Evolutionary conservation across 805 yeast species (phyloP), one percentile per base, ranked within the genome.

Genomic region (Kodamaea hsintzibuensis): DNA sequence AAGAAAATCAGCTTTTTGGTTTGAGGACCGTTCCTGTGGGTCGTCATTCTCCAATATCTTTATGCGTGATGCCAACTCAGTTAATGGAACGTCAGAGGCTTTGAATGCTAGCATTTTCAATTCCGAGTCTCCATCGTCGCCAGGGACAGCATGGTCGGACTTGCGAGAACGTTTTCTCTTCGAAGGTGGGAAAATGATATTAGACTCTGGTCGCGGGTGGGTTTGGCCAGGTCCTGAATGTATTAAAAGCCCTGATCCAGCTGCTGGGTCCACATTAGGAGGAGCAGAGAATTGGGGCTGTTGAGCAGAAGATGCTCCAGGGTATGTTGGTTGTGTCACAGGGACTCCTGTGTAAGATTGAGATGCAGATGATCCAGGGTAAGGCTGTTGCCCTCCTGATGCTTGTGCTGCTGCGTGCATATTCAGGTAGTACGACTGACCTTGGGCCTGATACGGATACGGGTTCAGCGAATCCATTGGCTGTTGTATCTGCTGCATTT

Each of bases 21-120:
- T 30, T 30, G 49, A 17, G 49, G 47, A 44, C 35, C 35, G 44
- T 19, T 46, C 46, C 19, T 22, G 13, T 7, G 39, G 22, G 42
- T 61, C 65, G 42, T 58, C 59, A 52, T 33, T 59, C 55, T 81
- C 85, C 13, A 78, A 64, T n/a, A 68, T 68, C 56, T 73, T 73
- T n/a, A 81, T 75, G 30, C 73, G 68, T 1, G 68, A 56, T 0
- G 83, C 83, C 52, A 80, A 70, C 27, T 77, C 78, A 3, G 71
- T 60, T 7, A 81, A 65, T 0, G 84, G 77, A 3, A 66, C 59
- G 9, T 65, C 62, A 8, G 70, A 50, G 5, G 70, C 67, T 47
- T 65, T 64, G 18, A 67, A 64, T 10, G 80, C 80, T 19, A 74
- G 51, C 39, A 67, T 72, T 49, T 71, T 72, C 51, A 76, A 61